phyloP scores from a whole-genome alignment of 2,329 filamentous ascomycete species.

The Calonectria fujianensis region DNA sequence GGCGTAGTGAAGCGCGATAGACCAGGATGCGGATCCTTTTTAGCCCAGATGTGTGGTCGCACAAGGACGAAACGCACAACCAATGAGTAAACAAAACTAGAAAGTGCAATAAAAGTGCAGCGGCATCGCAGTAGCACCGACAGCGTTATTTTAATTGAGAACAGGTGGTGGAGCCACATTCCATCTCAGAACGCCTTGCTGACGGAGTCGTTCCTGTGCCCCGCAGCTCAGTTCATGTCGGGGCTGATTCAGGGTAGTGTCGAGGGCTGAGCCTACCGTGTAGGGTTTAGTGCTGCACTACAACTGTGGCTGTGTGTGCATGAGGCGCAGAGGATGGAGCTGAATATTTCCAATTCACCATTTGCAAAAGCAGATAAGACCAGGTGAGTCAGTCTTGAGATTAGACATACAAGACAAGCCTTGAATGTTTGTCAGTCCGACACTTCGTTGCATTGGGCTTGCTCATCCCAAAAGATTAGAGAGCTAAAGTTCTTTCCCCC shows the following conservation, averaged over 20 bases:
- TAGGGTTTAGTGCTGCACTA: background rate
- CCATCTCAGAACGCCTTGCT: constrained; percentile 12
- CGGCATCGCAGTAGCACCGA: background rate
- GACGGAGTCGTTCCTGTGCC: background rate
- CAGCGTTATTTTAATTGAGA: background rate
- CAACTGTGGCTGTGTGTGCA: constrained; percentile 11
- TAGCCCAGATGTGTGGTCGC: background rate
- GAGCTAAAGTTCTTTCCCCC: no score
- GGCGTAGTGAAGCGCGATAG: no score
- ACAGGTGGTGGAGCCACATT: background rate
- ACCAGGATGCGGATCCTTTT: background rate
- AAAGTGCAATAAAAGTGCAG: background rate
- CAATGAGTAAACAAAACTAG: no score
- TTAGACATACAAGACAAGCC: no score
- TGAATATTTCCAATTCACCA: background rate
- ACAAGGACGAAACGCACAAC: background rate
- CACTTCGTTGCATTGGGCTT: no score
- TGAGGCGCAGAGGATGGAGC: background rate
- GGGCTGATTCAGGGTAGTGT: background rate
- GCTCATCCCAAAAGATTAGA: no score
- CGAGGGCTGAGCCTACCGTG: background rate
- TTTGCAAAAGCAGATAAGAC: background rate
- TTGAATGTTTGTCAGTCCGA: no score
- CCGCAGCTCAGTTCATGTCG: background rate
- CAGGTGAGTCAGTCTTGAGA: background rate